Conservation (phyloP, 805 yeast species). For the Ogataea chonburiensis region DNA sequence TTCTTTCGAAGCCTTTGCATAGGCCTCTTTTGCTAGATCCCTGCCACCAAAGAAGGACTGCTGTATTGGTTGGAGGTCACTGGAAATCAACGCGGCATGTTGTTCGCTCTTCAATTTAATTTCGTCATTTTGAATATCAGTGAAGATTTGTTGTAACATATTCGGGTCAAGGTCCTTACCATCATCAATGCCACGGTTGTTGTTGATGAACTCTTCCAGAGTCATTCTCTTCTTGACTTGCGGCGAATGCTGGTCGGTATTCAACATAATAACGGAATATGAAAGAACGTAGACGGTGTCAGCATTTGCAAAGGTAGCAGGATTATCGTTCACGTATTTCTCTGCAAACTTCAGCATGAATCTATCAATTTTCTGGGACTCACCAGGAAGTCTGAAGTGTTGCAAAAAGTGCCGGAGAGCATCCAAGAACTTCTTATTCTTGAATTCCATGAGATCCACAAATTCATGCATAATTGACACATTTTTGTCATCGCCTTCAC, state of each 20-base stretch:
- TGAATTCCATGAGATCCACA: slow-evolving; percentile 83
- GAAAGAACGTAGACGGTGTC: slow-evolving; percentile 92
- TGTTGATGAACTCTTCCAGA: slow-evolving; percentile 77
- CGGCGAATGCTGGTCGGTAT: slow-evolving; percentile 90
- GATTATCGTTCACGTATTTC: slow-evolving; percentile 84
- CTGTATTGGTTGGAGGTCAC: slow-evolving; percentile 42
- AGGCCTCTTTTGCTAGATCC: slow-evolving; percentile 75
- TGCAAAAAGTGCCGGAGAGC: slow-evolving; percentile 85
- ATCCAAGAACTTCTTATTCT: slow-evolving; percentile 67
- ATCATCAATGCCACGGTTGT: slow-evolving; percentile 91
- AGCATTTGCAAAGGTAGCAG: slow-evolving; percentile 83
- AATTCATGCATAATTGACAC: slow-evolving; percentile 89
- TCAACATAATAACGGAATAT: slow-evolving; percentile 87
- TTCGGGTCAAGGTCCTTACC: slow-evolving; percentile 80
- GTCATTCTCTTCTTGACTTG: slow-evolving; percentile 89
- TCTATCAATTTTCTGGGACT: slow-evolving; percentile 95
- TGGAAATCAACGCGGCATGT: slow-evolving; percentile 81
- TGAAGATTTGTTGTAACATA: slow-evolving; percentile 62
- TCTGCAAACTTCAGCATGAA: slow-evolving; percentile 97
- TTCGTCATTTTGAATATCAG: slow-evolving; percentile 80
- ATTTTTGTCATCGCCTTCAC: slow-evolving; percentile 80
- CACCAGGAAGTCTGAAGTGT: slow-evolving; percentile 93
- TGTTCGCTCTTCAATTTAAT: slow-evolving; percentile 92
- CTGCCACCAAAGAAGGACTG: slow-evolving; percentile 62
- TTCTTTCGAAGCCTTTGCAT: slow-evolving; percentile 88